Percentiles rank a stretch among this genome's conserved stretches.
These are phyloP conservation scores for Pyricularia pennisetigena DNA, from an alignment of 2,329 filamentous ascomycete species.

Conservation along the genomic window DNA sequence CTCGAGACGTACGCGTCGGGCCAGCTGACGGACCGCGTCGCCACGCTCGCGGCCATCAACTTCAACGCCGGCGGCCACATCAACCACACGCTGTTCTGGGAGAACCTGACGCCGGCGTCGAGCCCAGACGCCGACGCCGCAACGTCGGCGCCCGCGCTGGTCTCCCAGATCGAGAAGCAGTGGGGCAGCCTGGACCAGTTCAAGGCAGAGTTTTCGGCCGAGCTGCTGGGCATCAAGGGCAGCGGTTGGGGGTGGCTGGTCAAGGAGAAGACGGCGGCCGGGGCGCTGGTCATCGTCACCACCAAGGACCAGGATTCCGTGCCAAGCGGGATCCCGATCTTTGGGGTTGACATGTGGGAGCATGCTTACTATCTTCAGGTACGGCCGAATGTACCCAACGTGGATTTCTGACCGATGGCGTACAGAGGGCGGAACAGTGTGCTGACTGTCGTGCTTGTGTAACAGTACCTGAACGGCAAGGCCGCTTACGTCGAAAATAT, in stretches of 20 bases:
- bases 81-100: slow-evolving; percentile 61
- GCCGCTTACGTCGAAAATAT: slow-evolving; percentile 66
- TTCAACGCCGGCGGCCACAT: slow-evolving; percentile 60
- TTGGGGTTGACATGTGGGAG: slow-evolving; percentile 88
- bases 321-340: slow-evolving; percentile 52
- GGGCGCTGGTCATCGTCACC: slow-evolving; percentile 56
- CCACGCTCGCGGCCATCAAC: slow-evolving; percentile 53
- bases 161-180: slow-evolving; percentile 48
- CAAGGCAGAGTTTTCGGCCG: slow-evolving; percentile 52
- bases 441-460: neutral
- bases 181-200: slow-evolving; percentile 64
- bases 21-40: slow-evolving; percentile 41
- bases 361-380: slow-evolving; percentile 88
- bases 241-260: slow-evolving; percentile 87
- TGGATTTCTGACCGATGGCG: neutral
- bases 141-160: slow-evolving; percentile 25
- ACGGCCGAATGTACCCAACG: neutral
- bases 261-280: slow-evolving; percentile 44
- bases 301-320: slow-evolving; percentile 83
- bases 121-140: slow-evolving; percentile 44
- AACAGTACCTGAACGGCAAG: slow-evolving; percentile 65
- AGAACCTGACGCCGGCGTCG: slow-evolving; percentile 55
- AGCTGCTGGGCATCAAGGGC: slow-evolving; percentile 64
- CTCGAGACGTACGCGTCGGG: slow-evolving; percentile 58
- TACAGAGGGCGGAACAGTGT: neutral